Evolutionary conservation across 768 basidiomycete species (phyloP).

Genomic region (Trichaptum fuscoviolaceum): DNA sequence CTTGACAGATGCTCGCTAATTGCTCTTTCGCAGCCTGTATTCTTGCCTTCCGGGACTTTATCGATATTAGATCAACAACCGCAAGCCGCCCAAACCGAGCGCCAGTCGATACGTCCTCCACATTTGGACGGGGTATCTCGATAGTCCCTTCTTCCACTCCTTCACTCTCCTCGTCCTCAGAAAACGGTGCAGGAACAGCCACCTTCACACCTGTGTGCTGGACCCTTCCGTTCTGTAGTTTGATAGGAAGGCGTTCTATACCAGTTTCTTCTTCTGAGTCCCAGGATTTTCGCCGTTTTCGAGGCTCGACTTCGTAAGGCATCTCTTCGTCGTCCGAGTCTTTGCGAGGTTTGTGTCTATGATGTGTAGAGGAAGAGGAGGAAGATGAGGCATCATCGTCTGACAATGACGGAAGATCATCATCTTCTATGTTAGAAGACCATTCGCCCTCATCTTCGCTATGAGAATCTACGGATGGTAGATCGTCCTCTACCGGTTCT

Average conservation of each 20-base stretch:
- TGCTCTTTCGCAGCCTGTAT: constrained; percentile 87
- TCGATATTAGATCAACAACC: constrained; percentile 64
- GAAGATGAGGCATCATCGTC: constrained; percentile 6
- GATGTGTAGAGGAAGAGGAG: constrained; percentile 10
- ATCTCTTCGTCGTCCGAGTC: constrained; percentile 38
- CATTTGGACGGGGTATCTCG: constrained; percentile 20
- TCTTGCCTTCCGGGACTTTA: constrained; percentile 57
- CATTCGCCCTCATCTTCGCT: constrained; percentile 53
- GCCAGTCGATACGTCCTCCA: constrained; percentile 76
- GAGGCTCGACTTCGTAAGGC: constrained; percentile 63
- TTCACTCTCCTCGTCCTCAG: constrained; percentile 31
- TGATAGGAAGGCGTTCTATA: constrained; percentile 75
- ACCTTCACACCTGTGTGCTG: constrained; percentile 46
- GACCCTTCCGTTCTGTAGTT: constrained; percentile 75
- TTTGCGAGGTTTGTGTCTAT: too few species aligned
- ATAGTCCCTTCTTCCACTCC: constrained; percentile 28
- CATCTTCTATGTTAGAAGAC: constrained; percentile 38
- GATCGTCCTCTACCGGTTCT: constrained; percentile 43
- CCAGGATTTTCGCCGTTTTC: constrained; percentile 43
- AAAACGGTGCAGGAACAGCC: constrained; percentile 19
- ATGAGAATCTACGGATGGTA: constrained; percentile 67
- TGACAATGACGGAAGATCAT: constrained; percentile 1
- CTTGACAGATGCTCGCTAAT: constrained; percentile 89
- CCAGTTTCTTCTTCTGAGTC: constrained; percentile 43
- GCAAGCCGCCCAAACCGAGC: constrained; percentile 85